Evolutionary conservation across 768 basidiomycete genomes (phyloP), one percentile per base, ranked within the genome.

Genomic region (Lactarius deliciosus): DNA sequence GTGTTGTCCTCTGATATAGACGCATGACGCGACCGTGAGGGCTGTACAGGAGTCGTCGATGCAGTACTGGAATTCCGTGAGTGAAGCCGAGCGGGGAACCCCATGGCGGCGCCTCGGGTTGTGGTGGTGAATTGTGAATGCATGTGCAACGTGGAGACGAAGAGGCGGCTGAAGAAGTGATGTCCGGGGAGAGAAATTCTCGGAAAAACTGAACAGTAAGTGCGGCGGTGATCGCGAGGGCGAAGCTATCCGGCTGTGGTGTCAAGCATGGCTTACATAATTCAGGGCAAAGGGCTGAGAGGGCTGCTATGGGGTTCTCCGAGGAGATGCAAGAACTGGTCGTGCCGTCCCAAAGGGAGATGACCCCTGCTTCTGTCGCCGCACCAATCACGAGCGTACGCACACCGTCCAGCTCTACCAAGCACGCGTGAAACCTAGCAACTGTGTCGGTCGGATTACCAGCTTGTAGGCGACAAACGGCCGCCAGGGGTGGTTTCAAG

Each of bases 271-370:
- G 82, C 67, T 83, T 83, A 65, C 78, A 77, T 9, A 76, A 76
- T 11, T 87, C 79, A 16, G 85, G 81, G 5, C 82, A 81, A 57
- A 95, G 82, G 79, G 60, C 79, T 83, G 72, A 94, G 77, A 13
- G 77, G 74, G 2, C 87, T 89, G 65, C n/a, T n/a, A n/a, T 82
- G 82, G 0, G 81, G 77, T 13, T 86, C 85, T 60, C 88, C 86
- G 41, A 92, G 74, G 59, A 86, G 47, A 92, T 82, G 66, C 86
- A 86, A 69, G 87, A 87, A 13, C 83, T 81, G 7, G 86, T 86
- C n/a, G 77, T 71, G 8, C 81, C 85, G 72, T 93, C 90, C 92
- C 91, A 94, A 15, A 94, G 71, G 0, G 92, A 90, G 28, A 93
- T 79, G 10, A 83, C 79, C 11, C 92, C 91, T 1, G 83, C 80